Base-by-base conservation (phyloP, 176 grass and related monocot species). In the Musa troglodytarum region DNA sequence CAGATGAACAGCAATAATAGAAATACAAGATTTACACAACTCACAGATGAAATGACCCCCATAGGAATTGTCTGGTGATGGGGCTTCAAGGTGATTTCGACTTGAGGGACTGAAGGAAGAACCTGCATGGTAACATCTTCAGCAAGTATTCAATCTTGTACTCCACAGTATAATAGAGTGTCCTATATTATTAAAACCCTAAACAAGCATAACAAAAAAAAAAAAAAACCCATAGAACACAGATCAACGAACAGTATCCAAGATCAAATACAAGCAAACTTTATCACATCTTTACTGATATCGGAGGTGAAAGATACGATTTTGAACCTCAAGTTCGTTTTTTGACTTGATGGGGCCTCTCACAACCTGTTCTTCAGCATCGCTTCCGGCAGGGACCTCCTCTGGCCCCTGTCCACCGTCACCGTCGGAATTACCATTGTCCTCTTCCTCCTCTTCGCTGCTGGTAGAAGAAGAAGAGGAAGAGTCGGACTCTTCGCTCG, bases 61-160 rank as follows among this genome's bases (percentile, higher is more conserved):
- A 97, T 78, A 51, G 88, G 94, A 50, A 93, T 78, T 70, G 88
- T 83, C 79, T 85, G 82, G 74, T 97, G 94, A 83, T 89, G 83
- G 62, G 75, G 82, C 66, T 93, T 86, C 82, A 98, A 72, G 19
- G 88, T 82, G 54, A 85, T 77, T 73, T 89, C 80, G 73, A 98
- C 86, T 70, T 88, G 86, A 59, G 90, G 88, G 71, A 93, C 86
- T 70, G 82, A 75, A 78, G 88, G 84, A 85, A 93, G 88, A 67
- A 78, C 68, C 90, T 98, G 94, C 51, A 63, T 26, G 21, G 68
- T 3, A 77, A 70, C 17, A 22, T 11, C 19, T 16, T 70, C 68
- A 51, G 49, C 68, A 52, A 70, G 16, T 11, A 70, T 70, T 8
- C 16, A 70, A 50, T 20, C 12, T 65, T 65, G 73, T 79, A 78